Evolutionary conservation across 768 basidiomycete species (phyloP), one percentile per base, ranked within the genome.

Genomic region (Trametes sanguinea): DNA sequence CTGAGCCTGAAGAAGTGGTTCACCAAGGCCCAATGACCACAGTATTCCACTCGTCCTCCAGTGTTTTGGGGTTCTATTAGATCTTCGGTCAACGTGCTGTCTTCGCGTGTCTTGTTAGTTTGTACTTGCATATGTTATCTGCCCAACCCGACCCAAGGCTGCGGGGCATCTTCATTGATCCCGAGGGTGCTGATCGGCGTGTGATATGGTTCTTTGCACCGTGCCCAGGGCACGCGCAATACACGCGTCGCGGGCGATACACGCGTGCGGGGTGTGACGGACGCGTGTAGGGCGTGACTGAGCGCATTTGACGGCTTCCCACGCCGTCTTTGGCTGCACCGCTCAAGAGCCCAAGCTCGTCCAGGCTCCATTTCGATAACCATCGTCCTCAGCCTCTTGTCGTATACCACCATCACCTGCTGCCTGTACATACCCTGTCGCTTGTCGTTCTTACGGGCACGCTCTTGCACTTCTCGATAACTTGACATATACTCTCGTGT

Each of bases 1-100:
- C 83, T 85, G 10, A 88, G 81, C 65, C 74, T 94, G 57, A 90
- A 83, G 71, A 90, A 89, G 71, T 94, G 92, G 92, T 76, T 92
- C 56, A 83, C 74, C 52, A 90, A 86, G 64, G 81, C 82, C 2
- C 77, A 77, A 66, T 80, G 67, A 76, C 37, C 6, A 5, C 29
- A 30, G 13, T 10, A 0, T 9, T 13, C 61, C 2, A 17, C 8
- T 14, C 7, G 42, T 6, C 27, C 30, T 50, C 22, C 22, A 22
- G 22, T 22, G 22, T 22, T 22, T 22, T 22, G 22, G 22, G 22
- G 22, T 22, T 22, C 22, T 22, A 22, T 22, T 22, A 22, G 22
- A 22, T 22, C 22, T 22, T 22, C 22, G 22, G 22, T 22, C 22
- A 22, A 22, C 22, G 22, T 22, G 17, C 42, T 14, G 22, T 39